Evolutionary conservation across 2,329 filamentous ascomycete species (phyloP).

Genomic region (Davidsoniella eucalypti): DNA sequence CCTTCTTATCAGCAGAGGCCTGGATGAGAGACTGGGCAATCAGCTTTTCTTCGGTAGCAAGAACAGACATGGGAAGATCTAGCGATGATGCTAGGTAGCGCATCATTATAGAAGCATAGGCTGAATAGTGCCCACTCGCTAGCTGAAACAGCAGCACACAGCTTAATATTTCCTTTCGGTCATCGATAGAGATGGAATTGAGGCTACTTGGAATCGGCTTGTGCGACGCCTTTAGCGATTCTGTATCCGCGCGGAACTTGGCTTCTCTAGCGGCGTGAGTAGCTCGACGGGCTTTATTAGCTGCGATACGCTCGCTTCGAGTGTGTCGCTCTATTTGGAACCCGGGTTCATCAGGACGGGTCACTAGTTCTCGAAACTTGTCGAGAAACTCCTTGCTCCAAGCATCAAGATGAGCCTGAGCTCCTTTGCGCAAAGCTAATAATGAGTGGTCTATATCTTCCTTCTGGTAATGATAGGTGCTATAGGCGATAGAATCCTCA

Average conservation of each 20-base stretch:
- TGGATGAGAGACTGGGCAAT: conserved; percentile 61
- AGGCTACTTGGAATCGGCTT: conserved; percentile 37
- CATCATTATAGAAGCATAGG: conserved; percentile 53
- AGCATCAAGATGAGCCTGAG: conserved; percentile 9
- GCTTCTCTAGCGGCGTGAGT: conserved; percentile 22
- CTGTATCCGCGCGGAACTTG: conserved; percentile 21
- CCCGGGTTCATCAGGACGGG: conserved; percentile 21
- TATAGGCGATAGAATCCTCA: too few species aligned
- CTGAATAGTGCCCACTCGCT: conserved; percentile 57
- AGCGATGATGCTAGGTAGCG: conserved; percentile 53
- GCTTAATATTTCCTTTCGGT: conserved; percentile 48
- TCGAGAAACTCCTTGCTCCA: conserved; percentile 11
- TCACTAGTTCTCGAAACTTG: conserved; percentile 7
- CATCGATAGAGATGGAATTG: conserved; percentile 37
- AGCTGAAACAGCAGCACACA: conserved; percentile 54
- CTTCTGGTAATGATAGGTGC: too few species aligned
- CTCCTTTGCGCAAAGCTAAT: conserved; percentile 10
- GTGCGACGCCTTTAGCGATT: conserved; percentile 34
- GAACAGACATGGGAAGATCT: conserved; percentile 39
- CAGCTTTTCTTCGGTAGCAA: conserved; percentile 56
- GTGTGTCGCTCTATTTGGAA: conserved; percentile 30
- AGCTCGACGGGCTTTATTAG: conserved; percentile 1
- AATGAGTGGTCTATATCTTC: conserved; percentile 9
- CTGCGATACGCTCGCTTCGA: conserved; percentile 24
- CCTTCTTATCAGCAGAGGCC: conserved; percentile 32